Base-by-base conservation (phyloP, 78 protist species). In the Cavenderia fasciculata region DNA sequence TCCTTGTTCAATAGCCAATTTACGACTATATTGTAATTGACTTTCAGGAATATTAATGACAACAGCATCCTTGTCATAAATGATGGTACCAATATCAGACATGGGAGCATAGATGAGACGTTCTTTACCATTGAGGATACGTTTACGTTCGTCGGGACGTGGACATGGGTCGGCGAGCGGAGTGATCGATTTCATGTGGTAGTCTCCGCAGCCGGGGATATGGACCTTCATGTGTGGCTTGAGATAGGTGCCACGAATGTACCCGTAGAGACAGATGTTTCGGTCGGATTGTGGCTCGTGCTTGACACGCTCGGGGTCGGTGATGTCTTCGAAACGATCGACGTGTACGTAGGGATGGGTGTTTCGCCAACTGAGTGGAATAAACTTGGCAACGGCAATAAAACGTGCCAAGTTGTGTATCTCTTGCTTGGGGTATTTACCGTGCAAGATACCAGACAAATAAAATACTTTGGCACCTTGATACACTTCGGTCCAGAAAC, bases 391-490 rank as follows among this genome's bases (percentile, higher is more conserved):
- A 41, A 95, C 95, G 36, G 98, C 89, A 31, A 99, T 92, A 85
- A 98, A 98, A 38, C 99, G 94, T 19, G 98, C 89, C 31, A 99
- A 95, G 84, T 99, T 99, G n/a, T 59, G 87, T 18, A 98, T 79
- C 49, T 98, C 99, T 16, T 25, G 68, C 73, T 87, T 51, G 21
- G 87, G 92, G 94, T 99, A 99, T 82, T 84, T 76, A 18, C 96
- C 96, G 72, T 94, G 61, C 54, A 88, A 46, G 31, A 98, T 38
- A 34, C 99, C 99, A 7, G 96, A 85, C 41, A 99, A 75, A 82
- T 97, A 98, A 86, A 98, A 98, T 47, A 99, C 88, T 94, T 98
- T 98, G 44, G 99, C 98, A 2, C 99, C 99, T 86, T 96, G 87
- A 85, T 94, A 96, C 71, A 99, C 94, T 49, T 99, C 99, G 36